Conservation (phyloP, 2,329 filamentous ascomycete species). For the Gaeumannomyces sp. region DNA sequence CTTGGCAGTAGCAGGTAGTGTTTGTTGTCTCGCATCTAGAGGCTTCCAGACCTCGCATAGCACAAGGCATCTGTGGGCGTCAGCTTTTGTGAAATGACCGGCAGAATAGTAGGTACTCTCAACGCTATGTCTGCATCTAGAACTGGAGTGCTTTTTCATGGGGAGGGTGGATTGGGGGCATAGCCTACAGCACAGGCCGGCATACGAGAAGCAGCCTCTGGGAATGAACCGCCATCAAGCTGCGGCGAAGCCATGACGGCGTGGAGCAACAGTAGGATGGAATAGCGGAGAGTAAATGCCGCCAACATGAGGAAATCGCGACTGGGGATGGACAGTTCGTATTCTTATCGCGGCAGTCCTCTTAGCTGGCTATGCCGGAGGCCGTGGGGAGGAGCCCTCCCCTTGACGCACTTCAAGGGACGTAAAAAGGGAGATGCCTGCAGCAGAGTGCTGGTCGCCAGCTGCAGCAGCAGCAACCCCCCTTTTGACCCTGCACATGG, state of each 20-base stretch:
- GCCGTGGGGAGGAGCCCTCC: no score
- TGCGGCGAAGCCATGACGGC: neutral
- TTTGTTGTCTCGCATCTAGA: neutral
- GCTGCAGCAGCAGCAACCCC: neutral
- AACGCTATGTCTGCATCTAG: neutral
- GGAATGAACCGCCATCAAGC: neutral
- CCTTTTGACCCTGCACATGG: neutral
- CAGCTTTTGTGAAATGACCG: neutral
- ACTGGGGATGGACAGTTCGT: neutral
- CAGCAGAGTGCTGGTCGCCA: neutral
- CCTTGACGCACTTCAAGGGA: no score
- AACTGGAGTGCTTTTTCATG: no score
- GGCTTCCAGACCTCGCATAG: neutral
- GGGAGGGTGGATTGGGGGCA: neutral
- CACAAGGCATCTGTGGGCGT: neutral
- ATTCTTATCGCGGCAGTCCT: no score
- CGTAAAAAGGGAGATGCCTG: no score
- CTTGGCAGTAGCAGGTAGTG: neutral
- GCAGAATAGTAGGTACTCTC: no score
- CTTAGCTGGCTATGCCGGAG: no score
- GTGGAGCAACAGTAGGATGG: neutral
- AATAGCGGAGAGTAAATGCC: no score
- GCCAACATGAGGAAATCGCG: neutral
- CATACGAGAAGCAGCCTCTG: neutral
- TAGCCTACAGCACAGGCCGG: neutral